These are phyloP conservation scores for Aeschynomene evenia DNA, from an alignment of 306 rosid species.

Conservation along the genomic window DNA sequence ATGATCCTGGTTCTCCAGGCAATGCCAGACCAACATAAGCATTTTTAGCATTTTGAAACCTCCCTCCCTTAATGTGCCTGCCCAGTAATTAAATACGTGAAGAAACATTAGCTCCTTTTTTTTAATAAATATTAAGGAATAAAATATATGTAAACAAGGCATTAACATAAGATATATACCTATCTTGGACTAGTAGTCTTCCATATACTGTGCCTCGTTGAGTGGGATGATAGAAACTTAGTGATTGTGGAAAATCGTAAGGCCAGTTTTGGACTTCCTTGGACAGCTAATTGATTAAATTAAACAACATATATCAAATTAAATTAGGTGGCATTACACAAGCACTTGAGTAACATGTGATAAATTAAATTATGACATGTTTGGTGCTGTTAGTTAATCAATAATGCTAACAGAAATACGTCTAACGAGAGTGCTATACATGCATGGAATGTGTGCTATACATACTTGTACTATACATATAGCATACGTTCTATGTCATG, in stretches of 20 bases:
- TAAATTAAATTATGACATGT: background rate
- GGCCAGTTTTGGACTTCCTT: slow-evolving; percentile 73
- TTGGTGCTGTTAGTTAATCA: background rate
- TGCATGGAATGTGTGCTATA: no score
- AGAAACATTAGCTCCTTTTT: background rate
- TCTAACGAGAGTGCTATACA: no score
- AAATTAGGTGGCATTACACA: background rate
- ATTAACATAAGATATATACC: slow-evolving; percentile 43
- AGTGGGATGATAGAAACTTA: slow-evolving; percentile 42
- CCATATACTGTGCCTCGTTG: slow-evolving; percentile 64
- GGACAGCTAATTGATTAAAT: slow-evolving; percentile 37
- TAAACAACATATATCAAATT: background rate
- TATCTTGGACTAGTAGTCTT: slow-evolving; percentile 56
- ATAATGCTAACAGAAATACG: no score
- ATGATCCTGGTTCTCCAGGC: slow-evolving; percentile 74
- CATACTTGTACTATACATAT: no score
- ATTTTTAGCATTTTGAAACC: slow-evolving; percentile 26
- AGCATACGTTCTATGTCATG: no score
- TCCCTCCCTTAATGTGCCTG: slow-evolving; percentile 40
- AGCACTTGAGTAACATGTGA: background rate
- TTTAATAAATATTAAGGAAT: background rate
- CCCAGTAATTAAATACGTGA: background rate
- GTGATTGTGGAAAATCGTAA: slow-evolving; percentile 56
- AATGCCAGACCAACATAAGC: slow-evolving; percentile 74
- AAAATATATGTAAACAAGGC: background rate